Evolutionary conservation across 1,284 basidiomycete species (phyloP).

Genomic region (Polyporus tsugae): DNA sequence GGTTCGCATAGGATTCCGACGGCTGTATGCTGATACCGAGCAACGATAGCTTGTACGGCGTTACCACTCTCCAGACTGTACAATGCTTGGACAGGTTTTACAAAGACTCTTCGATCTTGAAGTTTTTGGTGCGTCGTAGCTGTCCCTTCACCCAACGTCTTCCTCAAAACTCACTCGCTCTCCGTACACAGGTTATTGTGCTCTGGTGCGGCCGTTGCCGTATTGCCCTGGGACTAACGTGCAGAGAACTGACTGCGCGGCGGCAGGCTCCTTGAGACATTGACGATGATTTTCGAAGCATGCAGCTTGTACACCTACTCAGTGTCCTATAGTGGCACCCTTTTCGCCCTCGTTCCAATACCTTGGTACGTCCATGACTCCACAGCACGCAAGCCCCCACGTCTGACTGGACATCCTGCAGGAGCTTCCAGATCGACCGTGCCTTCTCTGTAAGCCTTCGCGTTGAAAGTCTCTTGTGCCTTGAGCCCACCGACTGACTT

Average conservation of each 20-base stretch:
- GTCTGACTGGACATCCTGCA: neutral
- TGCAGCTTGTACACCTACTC: constrained; percentile 27
- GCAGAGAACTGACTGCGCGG: neutral
- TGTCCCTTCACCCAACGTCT: neutral
- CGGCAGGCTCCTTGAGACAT: constrained; percentile 24
- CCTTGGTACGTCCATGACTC: constrained; percentile 22
- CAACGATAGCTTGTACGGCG: constrained; percentile 25
- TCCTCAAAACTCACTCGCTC: neutral
- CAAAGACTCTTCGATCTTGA: constrained; percentile 23
- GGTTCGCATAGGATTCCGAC: constrained; percentile 21
- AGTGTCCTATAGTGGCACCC: constrained; percentile 16
- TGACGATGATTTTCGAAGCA: constrained; percentile 26
- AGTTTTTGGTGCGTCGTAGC: constrained; percentile 22
- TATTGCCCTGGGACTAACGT: neutral
- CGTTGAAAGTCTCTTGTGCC: neutral
- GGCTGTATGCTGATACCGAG: constrained; percentile 17
- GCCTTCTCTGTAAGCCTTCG: constrained; percentile 24
- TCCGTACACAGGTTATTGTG: constrained; percentile 20
- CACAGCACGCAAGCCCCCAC: neutral
- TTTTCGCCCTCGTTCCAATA: constrained; percentile 20
- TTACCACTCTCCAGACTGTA: constrained; percentile 28
- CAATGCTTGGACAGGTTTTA: constrained; percentile 29
- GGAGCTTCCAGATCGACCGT: constrained; percentile 26
- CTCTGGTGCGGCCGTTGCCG: constrained; percentile 13
- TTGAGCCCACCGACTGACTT: neutral